Percentiles rank a stretch among this genome's conserved stretches.
Conservation (phyloP, 1,284 basidiomycete species). For the Bjerkandera adusta region DNA sequence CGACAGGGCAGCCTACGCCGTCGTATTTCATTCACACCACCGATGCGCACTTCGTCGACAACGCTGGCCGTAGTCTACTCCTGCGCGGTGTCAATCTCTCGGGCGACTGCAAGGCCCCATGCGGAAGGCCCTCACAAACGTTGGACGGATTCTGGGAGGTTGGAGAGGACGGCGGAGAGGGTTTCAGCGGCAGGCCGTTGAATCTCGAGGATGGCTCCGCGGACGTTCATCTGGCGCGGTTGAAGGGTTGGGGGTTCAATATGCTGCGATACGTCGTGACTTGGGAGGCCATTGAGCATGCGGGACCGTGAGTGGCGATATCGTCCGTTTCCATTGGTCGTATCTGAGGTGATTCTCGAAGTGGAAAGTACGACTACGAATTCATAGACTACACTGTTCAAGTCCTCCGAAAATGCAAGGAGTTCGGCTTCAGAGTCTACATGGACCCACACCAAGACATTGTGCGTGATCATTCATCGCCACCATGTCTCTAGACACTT, state of each 20-base stretch:
- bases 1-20: slow-evolving; percentile 58
- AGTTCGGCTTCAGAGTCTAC: slow-evolving; percentile 92
- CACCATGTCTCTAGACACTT: background rate
- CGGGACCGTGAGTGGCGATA: slow-evolving; percentile 83
- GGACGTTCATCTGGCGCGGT: slow-evolving; percentile 84
- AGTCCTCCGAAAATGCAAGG: slow-evolving; percentile 87
- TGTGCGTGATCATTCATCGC: slow-evolving; percentile 49
- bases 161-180: slow-evolving; percentile 72
- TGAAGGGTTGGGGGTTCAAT: slow-evolving; percentile 95
- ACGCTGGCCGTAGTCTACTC: slow-evolving; percentile 78
- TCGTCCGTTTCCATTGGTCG: background rate
- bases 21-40: slow-evolving; percentile 65
- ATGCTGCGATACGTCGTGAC: slow-evolving; percentile 89
- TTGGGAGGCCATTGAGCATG: slow-evolving; percentile 95
- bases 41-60: slow-evolving; percentile 81
- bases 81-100: slow-evolving; percentile 94
- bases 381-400: slow-evolving; percentile 92
- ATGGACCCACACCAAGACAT: slow-evolving; percentile 98
- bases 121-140: slow-evolving; percentile 63
- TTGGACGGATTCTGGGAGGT: slow-evolving; percentile 88
- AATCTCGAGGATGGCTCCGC: slow-evolving; percentile 83
- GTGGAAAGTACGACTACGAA: slow-evolving; percentile 87
- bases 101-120: slow-evolving; percentile 83
- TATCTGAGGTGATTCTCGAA: slow-evolving; percentile 30
- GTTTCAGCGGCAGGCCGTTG: slow-evolving; percentile 77